Percentiles rank a stretch among this genome's conserved stretches.
These are phyloP conservation scores for Telopea speciosissima DNA, from an alignment of 177 flowering plant genomes.

Conservation along the genomic window DNA sequence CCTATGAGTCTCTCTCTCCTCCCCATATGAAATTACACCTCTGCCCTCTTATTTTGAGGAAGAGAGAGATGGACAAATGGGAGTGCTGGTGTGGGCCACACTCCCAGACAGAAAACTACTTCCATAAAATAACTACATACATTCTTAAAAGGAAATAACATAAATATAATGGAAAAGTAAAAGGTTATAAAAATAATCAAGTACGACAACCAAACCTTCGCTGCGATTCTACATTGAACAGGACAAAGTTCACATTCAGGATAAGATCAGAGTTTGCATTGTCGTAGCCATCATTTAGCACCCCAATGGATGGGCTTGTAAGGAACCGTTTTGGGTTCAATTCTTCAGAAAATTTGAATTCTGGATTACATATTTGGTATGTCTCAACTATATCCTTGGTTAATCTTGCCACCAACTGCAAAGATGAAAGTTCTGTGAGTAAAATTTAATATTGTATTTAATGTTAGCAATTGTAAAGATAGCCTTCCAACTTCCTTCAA, in stretches of 20 bases:
- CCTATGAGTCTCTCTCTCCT: too few species aligned
- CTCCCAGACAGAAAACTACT: too few species aligned
- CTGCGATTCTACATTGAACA: slow-evolving; percentile 50
- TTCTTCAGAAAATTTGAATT: slow-evolving; percentile 74
- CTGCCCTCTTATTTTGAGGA: too few species aligned
- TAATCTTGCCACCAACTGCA: slow-evolving; percentile 76
- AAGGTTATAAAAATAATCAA: neutral
- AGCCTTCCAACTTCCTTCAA: neutral
- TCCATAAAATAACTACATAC: too few species aligned
- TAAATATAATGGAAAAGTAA: neutral
- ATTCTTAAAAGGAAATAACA: too few species aligned
- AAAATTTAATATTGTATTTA: neutral
- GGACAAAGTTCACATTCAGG: slow-evolving; percentile 55
- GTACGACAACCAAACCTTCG: slow-evolving; percentile 49
- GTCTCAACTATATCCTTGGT: slow-evolving; percentile 90
- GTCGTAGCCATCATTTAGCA: slow-evolving; percentile 91
- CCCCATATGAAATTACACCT: too few species aligned
- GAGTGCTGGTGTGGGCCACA: too few species aligned
- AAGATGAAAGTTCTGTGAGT: slow-evolving; percentile 17
- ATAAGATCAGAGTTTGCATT: slow-evolving; percentile 95
- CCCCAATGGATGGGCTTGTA: slow-evolving; percentile 84
- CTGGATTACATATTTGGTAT: slow-evolving; percentile 77
- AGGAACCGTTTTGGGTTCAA: slow-evolving; percentile 76
- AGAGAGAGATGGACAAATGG: too few species aligned
- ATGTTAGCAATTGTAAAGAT: neutral